Evolutionary conservation across 2,329 filamentous ascomycete species (phyloP).

Genomic region (Ascomycota sp.): DNA sequence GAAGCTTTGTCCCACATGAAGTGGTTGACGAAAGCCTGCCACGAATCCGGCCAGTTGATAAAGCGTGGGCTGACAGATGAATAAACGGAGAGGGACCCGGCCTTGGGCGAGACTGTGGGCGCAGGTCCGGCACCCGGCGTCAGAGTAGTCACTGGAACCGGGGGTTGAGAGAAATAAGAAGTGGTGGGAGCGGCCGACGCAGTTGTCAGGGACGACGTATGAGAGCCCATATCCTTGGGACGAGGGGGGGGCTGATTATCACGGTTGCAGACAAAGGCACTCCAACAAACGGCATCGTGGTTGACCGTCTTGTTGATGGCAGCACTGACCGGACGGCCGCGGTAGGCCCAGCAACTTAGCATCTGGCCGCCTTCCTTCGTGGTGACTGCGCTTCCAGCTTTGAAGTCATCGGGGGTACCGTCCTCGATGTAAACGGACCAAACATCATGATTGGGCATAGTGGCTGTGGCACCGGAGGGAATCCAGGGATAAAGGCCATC

Average conservation of each 20-base stretch:
- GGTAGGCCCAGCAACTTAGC: slow-evolving; percentile 20
- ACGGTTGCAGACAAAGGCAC: slow-evolving; percentile 20
- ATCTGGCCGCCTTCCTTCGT: slow-evolving; percentile 17
- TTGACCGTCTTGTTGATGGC: slow-evolving; percentile 17
- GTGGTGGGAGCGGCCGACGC: slow-evolving; percentile 12
- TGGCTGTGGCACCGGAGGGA: slow-evolving; percentile 14
- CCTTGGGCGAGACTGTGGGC: slow-evolving; percentile 10
- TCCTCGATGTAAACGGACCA: slow-evolving; percentile 21
- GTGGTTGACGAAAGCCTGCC: slow-evolving; percentile 17
- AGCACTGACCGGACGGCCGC: slow-evolving; percentile 16
- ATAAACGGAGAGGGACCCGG: slow-evolving; percentile 11
- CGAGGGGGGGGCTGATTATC: slow-evolving; percentile 12
- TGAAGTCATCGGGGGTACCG: slow-evolving; percentile 17
- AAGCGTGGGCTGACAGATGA: slow-evolving; percentile 16
- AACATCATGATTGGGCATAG: slow-evolving; percentile 16
- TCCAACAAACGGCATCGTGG: slow-evolving; percentile 16
- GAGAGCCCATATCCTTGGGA: slow-evolving; percentile 14
- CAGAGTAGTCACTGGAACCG: slow-evolving; percentile 6
- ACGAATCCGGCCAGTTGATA: slow-evolving; percentile 17
- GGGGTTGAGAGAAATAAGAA: slow-evolving; percentile 11
- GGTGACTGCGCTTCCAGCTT: slow-evolving; percentile 17
- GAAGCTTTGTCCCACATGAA: slow-evolving; percentile 18
- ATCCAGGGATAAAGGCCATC: slow-evolving; percentile 18
- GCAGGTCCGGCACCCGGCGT: slow-evolving; percentile 8
- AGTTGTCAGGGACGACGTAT: slow-evolving; percentile 13